Conservation (phyloP, 2,329 filamentous ascomycete species). For the Corynespora cassiicola region DNA sequence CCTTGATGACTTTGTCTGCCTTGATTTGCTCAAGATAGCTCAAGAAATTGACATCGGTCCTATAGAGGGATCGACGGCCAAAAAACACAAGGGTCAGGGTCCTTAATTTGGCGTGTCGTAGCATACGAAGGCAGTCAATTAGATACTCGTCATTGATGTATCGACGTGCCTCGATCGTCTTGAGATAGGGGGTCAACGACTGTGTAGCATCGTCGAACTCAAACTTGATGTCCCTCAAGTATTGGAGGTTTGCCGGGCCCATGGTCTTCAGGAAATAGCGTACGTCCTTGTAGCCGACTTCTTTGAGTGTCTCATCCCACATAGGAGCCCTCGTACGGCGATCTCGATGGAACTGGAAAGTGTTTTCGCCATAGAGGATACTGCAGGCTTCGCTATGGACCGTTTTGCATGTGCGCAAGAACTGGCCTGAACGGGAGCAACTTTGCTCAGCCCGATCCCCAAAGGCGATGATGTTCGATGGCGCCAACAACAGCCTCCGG, state of each 20-base stretch:
- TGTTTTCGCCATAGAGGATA: conserved; percentile 59
- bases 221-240: conserved; percentile 54
- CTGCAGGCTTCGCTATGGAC: conserved; percentile 54
- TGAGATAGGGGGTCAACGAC: conserved; percentile 46
- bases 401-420: conserved; percentile 55
- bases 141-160: conserved; percentile 57
- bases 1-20: conserved; percentile 45
- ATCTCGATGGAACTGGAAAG: conserved; percentile 53
- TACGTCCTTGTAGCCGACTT: conserved; percentile 56
- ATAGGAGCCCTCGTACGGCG: conserved; percentile 45
- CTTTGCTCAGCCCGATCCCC: conserved; percentile 43
- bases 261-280: conserved; percentile 55
- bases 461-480: conserved; percentile 35
- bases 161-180: conserved; percentile 51
- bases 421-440: conserved; percentile 50
- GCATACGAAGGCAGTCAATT: conserved; percentile 52
- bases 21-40: conserved; percentile 53
- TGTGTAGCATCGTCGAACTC: conserved; percentile 54
- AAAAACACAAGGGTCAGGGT: conserved; percentile 51
- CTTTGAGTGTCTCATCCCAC: conserved; percentile 50
- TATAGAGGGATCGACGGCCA: conserved; percentile 45
- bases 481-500: conserved; percentile 50
- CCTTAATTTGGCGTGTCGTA: conserved; percentile 51
- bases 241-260: conserved; percentile 53
- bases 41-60: conserved; percentile 51